phyloP scores from a whole-genome alignment of 2,329 filamentous ascomycete genomes.

The Chrysoporthe puriensis region DNA sequence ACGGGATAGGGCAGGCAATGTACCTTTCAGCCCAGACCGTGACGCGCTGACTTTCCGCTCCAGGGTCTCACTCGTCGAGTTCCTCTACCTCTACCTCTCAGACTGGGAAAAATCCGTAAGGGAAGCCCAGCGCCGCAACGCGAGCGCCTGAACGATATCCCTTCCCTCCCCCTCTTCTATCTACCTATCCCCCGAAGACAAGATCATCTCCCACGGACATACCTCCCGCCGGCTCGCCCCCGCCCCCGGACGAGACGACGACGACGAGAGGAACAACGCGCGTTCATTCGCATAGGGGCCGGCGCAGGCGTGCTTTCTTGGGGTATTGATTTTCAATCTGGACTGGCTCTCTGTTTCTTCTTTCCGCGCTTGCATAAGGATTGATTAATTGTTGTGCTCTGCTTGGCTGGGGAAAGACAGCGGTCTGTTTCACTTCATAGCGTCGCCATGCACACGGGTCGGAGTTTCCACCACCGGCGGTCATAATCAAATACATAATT shows the following conservation, averaged over 20 bases:
- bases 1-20: not conserved
- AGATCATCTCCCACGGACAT: too few relatives aligned
- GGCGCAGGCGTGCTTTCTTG: too few relatives aligned
- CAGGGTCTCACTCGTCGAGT: constrained; percentile 58
- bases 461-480: not conserved
- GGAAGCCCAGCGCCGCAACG: constrained; percentile 58
- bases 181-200: too few relatives aligned
- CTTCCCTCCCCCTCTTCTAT: not conserved
- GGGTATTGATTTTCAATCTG: too few relatives aligned
- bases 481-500: too few relatives aligned
- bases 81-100: constrained; percentile 53
- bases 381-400: not conserved
- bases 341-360: not conserved
- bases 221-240: too few relatives aligned
- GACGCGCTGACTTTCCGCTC: not conserved
- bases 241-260: too few relatives aligned
- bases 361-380: not conserved
- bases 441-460: not conserved
- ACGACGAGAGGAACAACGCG: too few relatives aligned
- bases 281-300: too few relatives aligned
- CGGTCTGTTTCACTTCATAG: not conserved
- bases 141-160: constrained; percentile 41
- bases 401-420: not conserved
- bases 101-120: constrained; percentile 58
- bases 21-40: not conserved